Evolutionary conservation across 192 early-diverging fungal species (phyloP).

Genomic region (Coemansia furcata): DNA sequence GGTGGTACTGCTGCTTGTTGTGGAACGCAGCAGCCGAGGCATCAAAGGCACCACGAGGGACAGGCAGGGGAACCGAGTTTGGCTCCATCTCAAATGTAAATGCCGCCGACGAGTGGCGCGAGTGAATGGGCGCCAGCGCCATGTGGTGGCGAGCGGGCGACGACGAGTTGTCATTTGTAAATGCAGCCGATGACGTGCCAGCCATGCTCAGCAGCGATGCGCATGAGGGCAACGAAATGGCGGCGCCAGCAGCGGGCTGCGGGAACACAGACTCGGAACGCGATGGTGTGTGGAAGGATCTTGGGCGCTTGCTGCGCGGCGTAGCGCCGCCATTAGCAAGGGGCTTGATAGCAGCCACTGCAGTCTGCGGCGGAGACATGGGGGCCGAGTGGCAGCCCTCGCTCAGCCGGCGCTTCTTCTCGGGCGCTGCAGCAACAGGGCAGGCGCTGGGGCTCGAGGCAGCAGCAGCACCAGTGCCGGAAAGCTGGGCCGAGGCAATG

Average conservation of each 20-base stretch:
- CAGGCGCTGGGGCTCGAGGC: not conserved
- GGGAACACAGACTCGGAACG: conserved; percentile 20
- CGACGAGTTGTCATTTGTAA: not conserved
- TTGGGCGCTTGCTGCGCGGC: conserved; percentile 36
- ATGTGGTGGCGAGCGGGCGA: conserved; percentile 1
- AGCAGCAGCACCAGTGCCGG: conserved; percentile 2
- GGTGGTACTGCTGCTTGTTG: conserved; percentile 6
- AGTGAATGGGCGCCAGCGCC: conserved; percentile 9
- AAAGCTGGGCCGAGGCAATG: conserved; percentile 23
- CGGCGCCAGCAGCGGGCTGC: conserved; percentile 1
- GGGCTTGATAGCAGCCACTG: conserved; percentile 7
- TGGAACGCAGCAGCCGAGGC: not conserved
- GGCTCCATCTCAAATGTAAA: not conserved
- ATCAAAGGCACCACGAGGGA: conserved; percentile 12
- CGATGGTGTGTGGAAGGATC: conserved; percentile 37
- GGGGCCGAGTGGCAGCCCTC: conserved; percentile 44
- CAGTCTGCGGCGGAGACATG: conserved; percentile 41
- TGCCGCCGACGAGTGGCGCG: not conserved
- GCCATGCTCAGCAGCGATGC: conserved; percentile 52
- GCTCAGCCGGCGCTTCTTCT: conserved; percentile 48
- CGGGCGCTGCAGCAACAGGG: not conserved
- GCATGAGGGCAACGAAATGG: conserved; percentile 48
- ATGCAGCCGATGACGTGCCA: conserved; percentile 15
- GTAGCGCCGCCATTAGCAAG: not conserved
- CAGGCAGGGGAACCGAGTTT: not conserved